A percentile compares a stretch with the other conserved stretches of the same genome.
These are phyloP conservation scores for Musa balbisiana DNA, from an alignment of 202 grass and related monocot genomes.

Conservation along the genomic window DNA sequence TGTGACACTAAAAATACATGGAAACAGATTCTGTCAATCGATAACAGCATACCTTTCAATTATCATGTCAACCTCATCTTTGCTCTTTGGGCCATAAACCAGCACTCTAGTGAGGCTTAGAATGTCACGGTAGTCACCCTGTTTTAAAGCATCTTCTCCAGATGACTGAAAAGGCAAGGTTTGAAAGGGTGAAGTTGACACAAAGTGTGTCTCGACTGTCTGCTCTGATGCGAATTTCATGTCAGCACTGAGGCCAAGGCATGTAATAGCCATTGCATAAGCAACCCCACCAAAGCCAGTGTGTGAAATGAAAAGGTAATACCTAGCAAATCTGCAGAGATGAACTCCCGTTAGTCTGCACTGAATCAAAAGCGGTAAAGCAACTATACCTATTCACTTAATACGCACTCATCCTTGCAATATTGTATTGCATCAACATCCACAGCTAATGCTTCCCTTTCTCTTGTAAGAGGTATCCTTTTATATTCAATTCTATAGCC, in stretches of 20 bases:
- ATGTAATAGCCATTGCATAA: slow-evolving; percentile 94
- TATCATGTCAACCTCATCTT: slow-evolving; percentile 80
- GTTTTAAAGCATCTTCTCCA: slow-evolving; percentile 51
- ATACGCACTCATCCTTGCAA: slow-evolving; percentile 60
- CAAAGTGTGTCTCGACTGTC: slow-evolving; percentile 79
- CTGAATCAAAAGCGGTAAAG: slow-evolving; percentile 10
- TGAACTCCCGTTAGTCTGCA: slow-evolving; percentile 21
- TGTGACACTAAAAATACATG: not conserved
- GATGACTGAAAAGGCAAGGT: slow-evolving; percentile 39
- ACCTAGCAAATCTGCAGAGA: slow-evolving; percentile 68
- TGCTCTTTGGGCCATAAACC: slow-evolving; percentile 86
- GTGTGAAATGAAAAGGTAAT: slow-evolving; percentile 92
- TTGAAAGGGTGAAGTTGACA: slow-evolving; percentile 61
- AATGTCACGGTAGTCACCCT: slow-evolving; percentile 94
- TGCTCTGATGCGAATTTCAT: slow-evolving; percentile 66
- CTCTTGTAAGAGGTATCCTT: slow-evolving; percentile 89
- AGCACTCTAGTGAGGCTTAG: slow-evolving; percentile 93
- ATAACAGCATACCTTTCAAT: slow-evolving; percentile 52
- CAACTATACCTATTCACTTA: not conserved
- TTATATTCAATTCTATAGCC: slow-evolving; percentile 73
- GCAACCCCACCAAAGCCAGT: slow-evolving; percentile 87
- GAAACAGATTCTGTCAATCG: not conserved
- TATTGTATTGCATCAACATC: slow-evolving; percentile 92
- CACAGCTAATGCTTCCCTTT: slow-evolving; percentile 91
- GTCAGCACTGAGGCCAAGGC: slow-evolving; percentile 69